Conservation (phyloP, 805 yeast species). For the Suhomyces kilbournensis region DNA sequence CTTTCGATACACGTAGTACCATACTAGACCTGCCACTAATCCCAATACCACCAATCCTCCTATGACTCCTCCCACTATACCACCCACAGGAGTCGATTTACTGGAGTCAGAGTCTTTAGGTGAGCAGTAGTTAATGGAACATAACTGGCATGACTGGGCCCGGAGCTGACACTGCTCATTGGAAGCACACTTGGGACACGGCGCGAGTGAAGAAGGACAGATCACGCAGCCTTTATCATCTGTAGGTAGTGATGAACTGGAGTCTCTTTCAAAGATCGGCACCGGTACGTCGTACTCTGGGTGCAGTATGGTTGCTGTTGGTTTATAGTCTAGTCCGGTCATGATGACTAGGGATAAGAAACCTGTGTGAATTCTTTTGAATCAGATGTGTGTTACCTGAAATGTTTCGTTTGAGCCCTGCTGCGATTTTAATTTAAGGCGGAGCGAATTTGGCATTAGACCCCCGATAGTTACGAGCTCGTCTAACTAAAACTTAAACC, state of each 20-base stretch:
- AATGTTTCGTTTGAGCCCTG: neutral
- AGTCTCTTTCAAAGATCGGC: conserved; percentile 7
- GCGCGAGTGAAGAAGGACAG: conserved; percentile 38
- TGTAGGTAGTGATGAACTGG: conserved; percentile 15
- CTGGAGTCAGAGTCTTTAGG: conserved; percentile 8
- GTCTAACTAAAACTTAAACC: neutral
- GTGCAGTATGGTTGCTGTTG: neutral
- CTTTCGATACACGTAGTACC: conserved; percentile 35
- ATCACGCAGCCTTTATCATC: conserved; percentile 38
- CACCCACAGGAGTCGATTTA: conserved; percentile 37
- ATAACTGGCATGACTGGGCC: conserved; percentile 52
- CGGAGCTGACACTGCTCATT: conserved; percentile 56
- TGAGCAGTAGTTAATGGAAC: conserved; percentile 49
- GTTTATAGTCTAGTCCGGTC: neutral
- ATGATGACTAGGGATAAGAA: neutral
- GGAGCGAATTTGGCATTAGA: neutral
- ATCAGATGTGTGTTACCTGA: neutral
- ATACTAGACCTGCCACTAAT: conserved; percentile 31
- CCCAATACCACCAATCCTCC: conserved; percentile 55
- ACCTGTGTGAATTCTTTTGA: neutral
- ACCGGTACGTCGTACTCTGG: conserved; percentile 5
- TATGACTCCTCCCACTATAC: conserved; percentile 69
- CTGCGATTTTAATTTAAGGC: neutral
- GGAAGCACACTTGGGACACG: conserved; percentile 54
- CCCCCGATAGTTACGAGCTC: neutral